Evolutionary conservation across 495 filamentous ascomycete genomes (phyloP).

Genomic region (Aspergillus haitiensis): DNA sequence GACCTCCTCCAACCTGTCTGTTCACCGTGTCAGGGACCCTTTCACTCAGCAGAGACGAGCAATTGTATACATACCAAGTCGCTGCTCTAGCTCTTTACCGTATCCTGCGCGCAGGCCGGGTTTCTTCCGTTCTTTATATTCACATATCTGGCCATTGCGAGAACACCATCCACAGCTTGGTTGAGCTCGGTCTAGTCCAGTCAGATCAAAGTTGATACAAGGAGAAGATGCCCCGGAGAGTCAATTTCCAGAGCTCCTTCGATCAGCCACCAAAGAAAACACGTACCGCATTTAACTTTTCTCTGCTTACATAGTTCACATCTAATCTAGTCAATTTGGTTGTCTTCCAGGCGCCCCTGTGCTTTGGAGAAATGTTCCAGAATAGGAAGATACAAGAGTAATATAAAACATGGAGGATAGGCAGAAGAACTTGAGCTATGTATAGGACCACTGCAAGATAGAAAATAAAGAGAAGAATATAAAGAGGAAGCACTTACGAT

Average conservation of each 20-base stretch:
- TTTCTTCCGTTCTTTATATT: constrained; percentile 85
- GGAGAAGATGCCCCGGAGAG: neutral
- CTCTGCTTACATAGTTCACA: constrained; percentile 83
- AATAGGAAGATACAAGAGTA: neutral
- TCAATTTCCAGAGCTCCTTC: neutral
- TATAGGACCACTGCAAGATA: neutral
- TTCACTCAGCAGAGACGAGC: constrained; percentile 4
- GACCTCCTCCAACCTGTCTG: constrained; percentile 52
- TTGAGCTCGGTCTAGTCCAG: constrained; percentile 61
- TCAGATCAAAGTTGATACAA: constrained; percentile 1
- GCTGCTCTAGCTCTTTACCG: constrained; percentile 81
- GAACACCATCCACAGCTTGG: constrained; percentile 87
- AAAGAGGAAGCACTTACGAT: constrained; percentile 35
- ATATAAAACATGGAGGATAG: neutral
- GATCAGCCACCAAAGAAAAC: neutral
- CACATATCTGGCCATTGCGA: constrained; percentile 72
- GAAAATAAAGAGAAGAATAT: neutral
- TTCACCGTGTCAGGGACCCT: constrained; percentile 5
- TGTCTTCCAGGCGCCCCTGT: neutral
- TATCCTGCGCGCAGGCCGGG: constrained; percentile 82
- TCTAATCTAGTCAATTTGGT: constrained; percentile 40
- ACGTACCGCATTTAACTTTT: constrained; percentile 74
- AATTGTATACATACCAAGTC: constrained; percentile 49
- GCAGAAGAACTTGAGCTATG: neutral
- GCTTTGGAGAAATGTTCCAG: neutral